Conservation (phyloP, 2,329 filamentous ascomycete genomes). For the Colletotrichum cuscutae region DNA sequence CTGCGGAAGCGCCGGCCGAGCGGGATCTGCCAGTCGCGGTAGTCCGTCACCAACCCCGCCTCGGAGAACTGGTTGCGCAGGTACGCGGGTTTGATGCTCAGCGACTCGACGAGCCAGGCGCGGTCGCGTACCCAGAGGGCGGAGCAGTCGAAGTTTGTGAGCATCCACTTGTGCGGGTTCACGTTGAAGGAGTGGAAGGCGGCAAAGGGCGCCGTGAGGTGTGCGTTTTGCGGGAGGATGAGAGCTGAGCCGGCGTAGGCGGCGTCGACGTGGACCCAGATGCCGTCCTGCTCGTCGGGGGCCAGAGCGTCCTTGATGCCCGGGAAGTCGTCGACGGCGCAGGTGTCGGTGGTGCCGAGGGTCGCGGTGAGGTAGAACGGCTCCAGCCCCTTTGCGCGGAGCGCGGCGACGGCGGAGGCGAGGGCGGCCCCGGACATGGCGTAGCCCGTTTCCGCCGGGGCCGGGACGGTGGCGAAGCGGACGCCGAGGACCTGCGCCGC, state of each 20-base stretch:
- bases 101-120: conserved; percentile 79
- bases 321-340: conserved; percentile 84
- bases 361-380: conserved; percentile 90
- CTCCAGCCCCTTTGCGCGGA: conserved; percentile 75
- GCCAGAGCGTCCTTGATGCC: conserved; percentile 67
- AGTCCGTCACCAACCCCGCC: conserved; percentile 88
- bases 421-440: conserved; percentile 75
- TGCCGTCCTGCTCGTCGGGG: conserved; percentile 51
- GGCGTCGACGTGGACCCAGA: conserved; percentile 95
- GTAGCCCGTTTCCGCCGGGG: conserved; percentile 71
- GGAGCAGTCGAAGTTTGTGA: conserved; percentile 90
- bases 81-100: conserved; percentile 84
- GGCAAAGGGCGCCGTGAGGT: conserved; percentile 69
- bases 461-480: conserved; percentile 77
- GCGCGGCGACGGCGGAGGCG: conserved; percentile 69
- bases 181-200: conserved; percentile 90
- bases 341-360: conserved; percentile 88
- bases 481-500: conserved; percentile 87
- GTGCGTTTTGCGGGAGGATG: conserved; percentile 82
- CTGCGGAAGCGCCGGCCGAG: conserved; percentile 88
- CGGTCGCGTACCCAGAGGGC: conserved; percentile 83
- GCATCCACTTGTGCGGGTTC: conserved; percentile 98
- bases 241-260: conserved; percentile 92
- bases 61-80: conserved; percentile 84
- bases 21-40: conserved; percentile 97